phyloP scores from a whole-genome alignment of 345 rosid genomes.

The Ceriops decandra region DNA sequence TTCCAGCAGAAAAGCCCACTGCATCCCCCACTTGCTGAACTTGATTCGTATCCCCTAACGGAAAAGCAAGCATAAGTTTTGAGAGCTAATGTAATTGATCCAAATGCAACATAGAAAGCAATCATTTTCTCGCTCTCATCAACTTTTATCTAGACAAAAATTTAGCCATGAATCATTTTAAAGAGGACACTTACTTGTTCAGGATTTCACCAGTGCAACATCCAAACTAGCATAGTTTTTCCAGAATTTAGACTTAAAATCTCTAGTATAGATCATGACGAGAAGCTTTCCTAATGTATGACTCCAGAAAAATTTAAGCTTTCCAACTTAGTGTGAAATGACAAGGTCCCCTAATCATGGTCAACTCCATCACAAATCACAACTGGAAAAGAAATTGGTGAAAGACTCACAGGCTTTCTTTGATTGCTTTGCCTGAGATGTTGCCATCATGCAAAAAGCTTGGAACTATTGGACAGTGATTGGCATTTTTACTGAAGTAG shows the following conservation, averaged over 20 bases:
- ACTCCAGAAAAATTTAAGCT: too few relatives aligned
- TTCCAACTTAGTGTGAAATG: not conserved
- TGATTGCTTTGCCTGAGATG: slow-evolving; percentile 44
- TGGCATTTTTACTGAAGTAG: slow-evolving; percentile 40
- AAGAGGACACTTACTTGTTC: too few relatives aligned
- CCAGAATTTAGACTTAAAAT: too few relatives aligned
- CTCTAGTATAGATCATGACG: too few relatives aligned
- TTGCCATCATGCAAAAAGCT: slow-evolving; percentile 69
- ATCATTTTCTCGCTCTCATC: not conserved
- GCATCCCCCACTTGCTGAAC: slow-evolving; percentile 74
- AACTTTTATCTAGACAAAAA: not conserved
- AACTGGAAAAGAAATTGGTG: slow-evolving; percentile 9
- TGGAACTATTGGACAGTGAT: slow-evolving; percentile 68
- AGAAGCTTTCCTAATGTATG: too few relatives aligned
- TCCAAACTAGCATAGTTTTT: too few relatives aligned
- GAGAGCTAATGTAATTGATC: not conserved
- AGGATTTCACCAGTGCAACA: too few relatives aligned
- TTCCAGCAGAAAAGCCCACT: slow-evolving; percentile 85
- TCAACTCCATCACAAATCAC: not conserved
- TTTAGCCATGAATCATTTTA: not conserved
- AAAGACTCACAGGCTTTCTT: slow-evolving; percentile 75
- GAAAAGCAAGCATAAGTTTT: slow-evolving; percentile 18
- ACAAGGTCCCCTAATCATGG: not conserved
- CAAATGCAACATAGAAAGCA: not conserved
- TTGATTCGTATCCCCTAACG: slow-evolving; percentile 80